A percentile compares a stretch with the other conserved stretches of the same genome.
Conservation (phyloP, 2,329 filamentous ascomycete genomes). For the Trichoderma guizhouense region DNA sequence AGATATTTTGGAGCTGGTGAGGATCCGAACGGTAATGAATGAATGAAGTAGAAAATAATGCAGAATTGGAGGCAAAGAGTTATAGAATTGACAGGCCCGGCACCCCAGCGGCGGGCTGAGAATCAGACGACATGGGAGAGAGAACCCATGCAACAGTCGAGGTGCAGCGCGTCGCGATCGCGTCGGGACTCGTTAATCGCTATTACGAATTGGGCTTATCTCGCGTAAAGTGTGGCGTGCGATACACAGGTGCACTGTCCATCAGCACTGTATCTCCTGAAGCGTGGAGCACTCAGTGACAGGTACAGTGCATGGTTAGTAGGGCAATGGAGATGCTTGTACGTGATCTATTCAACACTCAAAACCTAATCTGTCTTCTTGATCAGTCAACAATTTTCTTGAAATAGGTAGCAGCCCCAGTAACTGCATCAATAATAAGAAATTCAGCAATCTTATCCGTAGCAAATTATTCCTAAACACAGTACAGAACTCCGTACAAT, state of each 20-base stretch:
- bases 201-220: slow-evolving; percentile 1
- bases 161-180: slow-evolving; percentile 20
- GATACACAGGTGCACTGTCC: background rate
- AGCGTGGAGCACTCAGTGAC: background rate
- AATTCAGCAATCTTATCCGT: background rate
- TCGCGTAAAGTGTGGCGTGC: slow-evolving; percentile 17
- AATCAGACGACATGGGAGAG: slow-evolving; percentile 1
- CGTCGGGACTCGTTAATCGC: slow-evolving; percentile 12
- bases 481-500: background rate
- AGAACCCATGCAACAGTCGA: background rate
- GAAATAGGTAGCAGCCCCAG: background rate
- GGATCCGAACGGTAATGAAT: background rate
- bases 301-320: background rate
- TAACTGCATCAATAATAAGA: background rate
- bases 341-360: background rate
- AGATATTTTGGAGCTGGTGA: background rate
- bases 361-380: background rate
- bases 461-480: background rate
- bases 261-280: background rate
- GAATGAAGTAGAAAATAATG: background rate
- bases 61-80: background rate
- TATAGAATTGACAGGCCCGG: background rate
- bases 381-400: background rate
- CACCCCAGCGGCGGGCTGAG: slow-evolving; percentile 11
- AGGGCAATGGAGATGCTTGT: background rate